A percentile compares a stretch with the other conserved stretches of the same genome.
Conservation (phyloP, 2,329 filamentous ascomycete species). For the Bipolaris gigantea region DNA sequence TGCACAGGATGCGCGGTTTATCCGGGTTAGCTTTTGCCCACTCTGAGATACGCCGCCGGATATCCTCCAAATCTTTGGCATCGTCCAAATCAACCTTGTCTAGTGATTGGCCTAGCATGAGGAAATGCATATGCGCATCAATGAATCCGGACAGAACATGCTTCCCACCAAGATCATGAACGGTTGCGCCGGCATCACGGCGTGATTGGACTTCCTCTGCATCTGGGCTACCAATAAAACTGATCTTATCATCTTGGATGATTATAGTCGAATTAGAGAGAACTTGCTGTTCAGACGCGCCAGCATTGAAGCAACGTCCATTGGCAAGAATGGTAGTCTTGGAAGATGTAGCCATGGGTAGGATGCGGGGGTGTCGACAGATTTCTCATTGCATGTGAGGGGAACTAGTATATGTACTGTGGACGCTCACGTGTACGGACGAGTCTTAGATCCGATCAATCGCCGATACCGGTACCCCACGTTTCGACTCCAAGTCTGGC, state of each 20-base stretch:
- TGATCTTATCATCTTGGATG: slow-evolving; percentile 47
- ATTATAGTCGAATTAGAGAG: slow-evolving; percentile 41
- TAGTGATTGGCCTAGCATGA: slow-evolving; percentile 59
- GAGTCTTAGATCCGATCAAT: slow-evolving; percentile 20
- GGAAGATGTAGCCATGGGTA: slow-evolving; percentile 13
- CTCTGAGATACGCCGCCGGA: slow-evolving; percentile 50
- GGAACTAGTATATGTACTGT: background rate
- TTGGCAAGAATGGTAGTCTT: slow-evolving; percentile 31
- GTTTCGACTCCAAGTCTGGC: background rate
- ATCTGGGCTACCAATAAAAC: slow-evolving; percentile 43
- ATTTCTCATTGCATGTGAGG: slow-evolving; percentile 4
- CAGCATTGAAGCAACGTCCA: slow-evolving; percentile 28
- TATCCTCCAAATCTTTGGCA: slow-evolving; percentile 55
- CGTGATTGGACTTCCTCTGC: slow-evolving; percentile 33
- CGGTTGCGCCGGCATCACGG: slow-evolving; percentile 20
- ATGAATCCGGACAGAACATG: slow-evolving; percentile 59
- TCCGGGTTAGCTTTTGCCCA: slow-evolving; percentile 53
- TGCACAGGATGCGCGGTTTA: slow-evolving; percentile 54
- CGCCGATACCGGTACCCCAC: slow-evolving; percentile 9
- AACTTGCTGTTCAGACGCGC: slow-evolving; percentile 3
- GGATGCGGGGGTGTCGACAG: background rate
- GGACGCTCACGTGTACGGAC: background rate
- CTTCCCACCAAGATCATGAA: slow-evolving; percentile 42
- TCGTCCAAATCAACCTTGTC: slow-evolving; percentile 54
- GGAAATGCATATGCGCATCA: slow-evolving; percentile 61